Conservation (phyloP, 1,284 basidiomycete species). For the Cutaneotrichosporon cyanovorans region DNA sequence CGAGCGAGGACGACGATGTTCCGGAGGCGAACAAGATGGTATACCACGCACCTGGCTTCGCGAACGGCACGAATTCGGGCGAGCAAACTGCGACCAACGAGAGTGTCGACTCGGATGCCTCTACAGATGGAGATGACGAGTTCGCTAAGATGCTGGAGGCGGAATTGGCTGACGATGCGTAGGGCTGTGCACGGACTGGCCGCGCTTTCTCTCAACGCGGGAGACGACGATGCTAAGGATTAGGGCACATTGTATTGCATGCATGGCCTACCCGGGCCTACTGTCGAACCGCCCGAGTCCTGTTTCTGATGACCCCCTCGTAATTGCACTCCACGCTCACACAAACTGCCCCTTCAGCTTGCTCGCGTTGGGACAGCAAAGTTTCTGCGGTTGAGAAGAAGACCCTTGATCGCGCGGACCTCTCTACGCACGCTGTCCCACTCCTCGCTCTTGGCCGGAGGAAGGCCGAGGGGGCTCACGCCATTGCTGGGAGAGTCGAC, state of each 20-base stretch:
- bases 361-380: constrained; percentile 13
- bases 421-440: constrained; percentile 44
- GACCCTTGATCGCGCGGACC: constrained; percentile 43
- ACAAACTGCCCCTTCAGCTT: background rate
- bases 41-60: constrained; percentile 1
- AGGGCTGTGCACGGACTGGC: background rate
- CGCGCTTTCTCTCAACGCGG: background rate
- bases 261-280: too few species aligned
- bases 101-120: constrained; percentile 5
- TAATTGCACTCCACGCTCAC: background rate
- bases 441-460: constrained; percentile 25
- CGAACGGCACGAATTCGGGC: background rate
- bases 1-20: constrained; percentile 13
- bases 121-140: constrained; percentile 29
- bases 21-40: constrained; percentile 27
- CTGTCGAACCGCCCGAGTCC: too few species aligned
- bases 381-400: constrained; percentile 40
- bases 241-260: too few species aligned
- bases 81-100: background rate
- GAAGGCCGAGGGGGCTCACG: constrained; percentile 9
- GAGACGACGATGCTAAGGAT: too few species aligned
- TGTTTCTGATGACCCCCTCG: too few species aligned
- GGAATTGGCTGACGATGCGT: constrained; percentile 6
- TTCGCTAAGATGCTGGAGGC: constrained; percentile 29
- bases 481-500: background rate